phyloP scores from a whole-genome alignment of 1,139 yeast genomes.

The Lodderomyces beijingensis region DNA sequence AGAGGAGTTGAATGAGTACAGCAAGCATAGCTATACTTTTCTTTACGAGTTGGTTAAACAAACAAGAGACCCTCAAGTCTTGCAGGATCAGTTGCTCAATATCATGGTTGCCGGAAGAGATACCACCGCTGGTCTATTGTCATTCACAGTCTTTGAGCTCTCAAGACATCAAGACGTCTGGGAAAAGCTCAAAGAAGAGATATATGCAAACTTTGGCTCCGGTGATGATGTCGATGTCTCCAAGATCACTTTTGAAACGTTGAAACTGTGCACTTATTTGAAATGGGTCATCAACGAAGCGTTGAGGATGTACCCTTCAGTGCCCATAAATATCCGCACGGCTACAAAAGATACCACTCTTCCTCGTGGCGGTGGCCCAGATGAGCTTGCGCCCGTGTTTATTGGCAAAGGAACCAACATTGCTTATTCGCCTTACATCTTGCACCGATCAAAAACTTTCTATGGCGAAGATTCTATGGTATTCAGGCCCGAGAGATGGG shows the following conservation, averaged over 20 bases:
- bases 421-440: constrained; percentile 32
- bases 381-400: constrained; percentile 40
- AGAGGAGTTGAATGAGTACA: constrained; percentile 31
- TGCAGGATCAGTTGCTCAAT: constrained; percentile 49
- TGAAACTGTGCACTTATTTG: constrained; percentile 47
- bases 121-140: constrained; percentile 53
- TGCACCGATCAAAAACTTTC: constrained; percentile 35
- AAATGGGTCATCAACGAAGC: constrained; percentile 46
- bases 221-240: constrained; percentile 20
- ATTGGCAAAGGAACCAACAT: constrained; percentile 40
- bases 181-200: constrained; percentile 29
- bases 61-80: constrained; percentile 43
- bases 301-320: constrained; percentile 50
- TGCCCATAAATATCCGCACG: constrained; percentile 44
- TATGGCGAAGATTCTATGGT: constrained; percentile 46
- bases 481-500: constrained; percentile 52
- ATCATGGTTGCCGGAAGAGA: constrained; percentile 54
- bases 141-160: constrained; percentile 43
- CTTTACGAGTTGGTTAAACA: constrained; percentile 48
- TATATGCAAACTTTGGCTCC: constrained; percentile 30
- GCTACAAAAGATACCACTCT: constrained; percentile 37
- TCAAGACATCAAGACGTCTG: constrained; percentile 40
- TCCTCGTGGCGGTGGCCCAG: constrained; percentile 53
- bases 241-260: constrained; percentile 36
- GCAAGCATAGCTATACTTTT: constrained; percentile 41